Evolutionary conservation across 441 rosid species (phyloP), one percentile per base, ranked within the genome.

Genomic region (Biscutella laevigata): DNA sequence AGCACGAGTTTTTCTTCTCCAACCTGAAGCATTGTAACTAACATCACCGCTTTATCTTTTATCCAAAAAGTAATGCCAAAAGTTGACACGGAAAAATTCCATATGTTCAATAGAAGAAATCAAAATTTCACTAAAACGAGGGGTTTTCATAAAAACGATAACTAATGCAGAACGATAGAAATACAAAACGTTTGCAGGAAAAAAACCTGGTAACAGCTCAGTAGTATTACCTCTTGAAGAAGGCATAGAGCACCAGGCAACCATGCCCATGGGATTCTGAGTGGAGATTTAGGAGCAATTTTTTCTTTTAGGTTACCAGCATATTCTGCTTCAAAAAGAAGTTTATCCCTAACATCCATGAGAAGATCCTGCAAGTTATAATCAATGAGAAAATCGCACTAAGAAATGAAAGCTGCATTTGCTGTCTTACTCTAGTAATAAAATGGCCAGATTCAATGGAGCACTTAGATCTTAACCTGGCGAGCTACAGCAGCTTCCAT

Each of bases 311-410:
- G 17, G 64, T 78, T 79, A 66, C 98, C 98, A 65, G 96, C 90
- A 76, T 88, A 88, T 56, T 85, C 96, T 49, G 91, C 80, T 70
- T 88, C 98, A 59, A 91, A 91, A 27, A 91, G 94, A 60, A 91
- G 89, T 66, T 91, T 91, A 62, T 88, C 96, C 68, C 96, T 83
- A 49, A 85, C 68, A 63, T 91, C 94, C 94, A 83, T 79, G 39
- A 88, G 77, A 63, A 91, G 82, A 66, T 83, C 84, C 95, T 88
- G 73, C 60, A 63, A 9, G 13, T 44, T 17, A 40, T 7, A 21
- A 33, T 39, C 32, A 41, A 2, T 22, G 13, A 21, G 27, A 33
- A 37, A 2, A 62, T 2, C 0, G 2, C 4, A 47, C 47, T 4
- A 40, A 41, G 7, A 56, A 20, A 28, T 7, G 4, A 15, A 50